Evolutionary conservation across 2,329 filamentous ascomycete species (phyloP), one percentile per base, ranked within the genome.

Genomic region (Pseudogymnoascus sp.): DNA sequence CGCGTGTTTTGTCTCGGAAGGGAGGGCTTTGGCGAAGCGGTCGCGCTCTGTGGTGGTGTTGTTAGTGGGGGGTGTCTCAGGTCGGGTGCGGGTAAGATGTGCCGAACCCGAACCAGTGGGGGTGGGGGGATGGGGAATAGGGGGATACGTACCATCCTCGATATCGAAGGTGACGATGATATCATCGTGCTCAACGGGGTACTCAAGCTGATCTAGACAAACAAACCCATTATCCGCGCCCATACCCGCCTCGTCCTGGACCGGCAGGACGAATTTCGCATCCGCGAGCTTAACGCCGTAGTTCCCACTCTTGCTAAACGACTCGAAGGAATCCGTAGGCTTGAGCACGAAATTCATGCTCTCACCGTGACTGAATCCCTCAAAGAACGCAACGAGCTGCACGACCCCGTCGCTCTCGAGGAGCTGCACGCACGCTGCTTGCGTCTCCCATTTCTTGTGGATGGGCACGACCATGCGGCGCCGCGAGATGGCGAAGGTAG

Each of bases 361-460:
- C 68, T 91, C 87, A 3, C 92, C 91, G 70, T 96, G 90, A 46
- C 84, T 85, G 75, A 96, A 96, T 65, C 93, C 89, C 67, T 91
- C 88, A 73, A 96, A 95, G 77, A 96, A 97, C 2, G 88, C 91
- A 21, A 96, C 77, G 31, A 97, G 78, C 73, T 96, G 91, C 21
- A 89, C 76, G 12, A 89, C 83, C 70, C 86, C 89, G 66, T 92
- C 89, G 67, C 88, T 87, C 67, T 86, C 82, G 37, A 96, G 85
- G 38, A 96, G 81, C 73, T 96, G 92, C 6, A 96, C 80, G 37
- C 93, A 86, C 7, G 90, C 90, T 38, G 82, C 83, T n/a, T 82
- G 85, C 2, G 92, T 90, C 72, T 96, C 91, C 90, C 91, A 96
- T 75, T 95, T 95, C 77, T 96, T 96, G 78, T 96, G 90, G 68